Conservation (phyloP, 2,329 filamentous ascomycete species). For the Talaromyces sp. region DNA sequence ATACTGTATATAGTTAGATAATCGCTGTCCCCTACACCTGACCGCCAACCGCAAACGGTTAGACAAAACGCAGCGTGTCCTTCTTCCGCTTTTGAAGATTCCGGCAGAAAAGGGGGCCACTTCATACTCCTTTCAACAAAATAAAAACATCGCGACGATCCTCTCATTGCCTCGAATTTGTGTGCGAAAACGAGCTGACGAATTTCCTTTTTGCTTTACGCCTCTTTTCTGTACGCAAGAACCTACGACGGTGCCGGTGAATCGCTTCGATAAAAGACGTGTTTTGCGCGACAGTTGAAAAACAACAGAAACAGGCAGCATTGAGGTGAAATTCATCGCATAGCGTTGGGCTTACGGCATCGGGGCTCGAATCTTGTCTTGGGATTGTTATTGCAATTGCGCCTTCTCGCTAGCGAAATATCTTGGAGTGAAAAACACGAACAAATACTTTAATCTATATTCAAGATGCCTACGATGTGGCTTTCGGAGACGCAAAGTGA, state of each 20-base stretch:
- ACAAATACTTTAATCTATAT: neutral
- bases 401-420: neutral
- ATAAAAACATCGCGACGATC: neutral
- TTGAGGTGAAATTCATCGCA: neutral
- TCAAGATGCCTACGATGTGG: conserved; percentile 84
- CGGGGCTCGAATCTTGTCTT: neutral
- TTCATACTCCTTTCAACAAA: neutral
- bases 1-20: neutral
- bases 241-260: neutral
- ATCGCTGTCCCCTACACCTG: neutral
- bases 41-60: conserved; percentile 15
- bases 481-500: conserved; percentile 90
- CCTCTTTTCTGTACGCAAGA: neutral
- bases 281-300: neutral
- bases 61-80: neutral
- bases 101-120: conserved; percentile 16
- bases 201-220: neutral
- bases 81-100: conserved; percentile 10
- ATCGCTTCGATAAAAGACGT: neutral
- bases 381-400: neutral
- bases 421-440: neutral
- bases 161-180: neutral
- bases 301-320: neutral
- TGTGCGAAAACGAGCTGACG: neutral
- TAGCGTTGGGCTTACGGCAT: neutral